Base-by-base conservation (phyloP, 139 green algal species). In the Bryopsis sp. region DNA sequence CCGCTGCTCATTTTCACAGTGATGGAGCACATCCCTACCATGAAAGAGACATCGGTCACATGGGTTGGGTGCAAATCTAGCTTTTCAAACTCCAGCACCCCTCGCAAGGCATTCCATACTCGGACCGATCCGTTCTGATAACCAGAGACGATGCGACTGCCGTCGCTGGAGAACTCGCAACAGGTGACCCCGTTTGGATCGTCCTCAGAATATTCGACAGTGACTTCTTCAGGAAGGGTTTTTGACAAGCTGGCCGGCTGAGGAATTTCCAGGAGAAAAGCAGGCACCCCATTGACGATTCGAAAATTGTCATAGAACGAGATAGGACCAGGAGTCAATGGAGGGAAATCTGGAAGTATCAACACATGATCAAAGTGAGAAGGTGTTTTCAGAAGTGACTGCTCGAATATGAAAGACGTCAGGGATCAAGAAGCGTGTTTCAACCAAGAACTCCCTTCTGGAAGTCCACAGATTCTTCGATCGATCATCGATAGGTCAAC, bases 281-380 rank as follows among this genome's bases (percentile, higher is more conserved):
- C 58, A 46, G 58, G 58, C 8, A 65, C 58, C 4, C 58, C 58
- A 65, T 22, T 46, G 58, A 65, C 58, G 58, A 5, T n/a, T 5
- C 43, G 28, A 22, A 65, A 65, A 22, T 31, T 5, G n/a, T 65
- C 58, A 33, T 46, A 39, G 29, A 65, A 65, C 4, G 58, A 65
- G 4, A 65, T 22, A 5, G 58, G 58, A n/a, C n/a, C n/a, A n/a
- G n/a, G n/a, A n/a, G n/a, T n/a, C n/a, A n/a, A n/a, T n/a, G n/a
- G n/a, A n/a, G n/a, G n/a, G n/a, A n/a, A n/a, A n/a, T n/a, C n/a
- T n/a, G n/a, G n/a, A n/a, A n/a, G n/a, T n/a, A n/a, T n/a, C n/a
- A n/a, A n/a, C n/a, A n/a, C n/a, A n/a, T n/a, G n/a, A n/a, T n/a
- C n/a, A n/a, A n/a, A n/a, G n/a, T n/a, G n/a, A n/a, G n/a, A n/a